These are phyloP conservation scores for Lichtheimia ornata DNA, from an alignment of 371 early-diverging fungal genomes.

Conservation along the genomic window DNA sequence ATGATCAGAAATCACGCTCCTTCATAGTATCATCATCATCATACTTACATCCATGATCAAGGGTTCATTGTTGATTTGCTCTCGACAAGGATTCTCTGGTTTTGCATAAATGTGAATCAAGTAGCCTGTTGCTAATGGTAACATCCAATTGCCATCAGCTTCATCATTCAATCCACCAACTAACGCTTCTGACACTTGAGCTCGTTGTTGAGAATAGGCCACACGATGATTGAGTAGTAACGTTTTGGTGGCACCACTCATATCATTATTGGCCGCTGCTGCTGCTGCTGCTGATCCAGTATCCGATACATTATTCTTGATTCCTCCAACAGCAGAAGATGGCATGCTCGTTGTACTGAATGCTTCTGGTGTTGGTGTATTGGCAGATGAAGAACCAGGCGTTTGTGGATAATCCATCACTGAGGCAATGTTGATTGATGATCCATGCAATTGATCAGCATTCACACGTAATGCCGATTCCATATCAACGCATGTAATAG, in stretches of 20 bases:
- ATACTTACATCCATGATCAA: slow-evolving; percentile 43
- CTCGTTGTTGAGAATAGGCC: slow-evolving; percentile 48
- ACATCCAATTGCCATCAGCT: slow-evolving; percentile 45
- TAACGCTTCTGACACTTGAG: slow-evolving; percentile 30
- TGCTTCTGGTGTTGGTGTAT: slow-evolving; percentile 28
- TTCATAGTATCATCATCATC: too few species aligned
- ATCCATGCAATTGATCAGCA: slow-evolving; percentile 1
- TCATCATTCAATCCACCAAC: slow-evolving; percentile 8
- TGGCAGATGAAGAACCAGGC: slow-evolving; percentile 22
- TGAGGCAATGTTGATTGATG: slow-evolving; percentile 14
- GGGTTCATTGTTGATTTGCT: slow-evolving; percentile 46
- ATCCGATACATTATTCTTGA: not conserved
- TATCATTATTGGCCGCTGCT: slow-evolving; percentile 2
- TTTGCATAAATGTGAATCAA: slow-evolving; percentile 27
- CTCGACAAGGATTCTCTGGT: slow-evolving; percentile 11
- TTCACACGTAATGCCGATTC: slow-evolving; percentile 48
- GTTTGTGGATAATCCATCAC: slow-evolving; percentile 24
- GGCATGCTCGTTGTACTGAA: slow-evolving; percentile 23
- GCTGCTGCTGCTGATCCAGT: slow-evolving; percentile 8
- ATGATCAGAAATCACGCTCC: not conserved
- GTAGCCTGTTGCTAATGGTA: slow-evolving; percentile 63
- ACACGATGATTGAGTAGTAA: slow-evolving; percentile 60
- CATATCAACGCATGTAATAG: slow-evolving; percentile 53
- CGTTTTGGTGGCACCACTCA: slow-evolving; percentile 43
- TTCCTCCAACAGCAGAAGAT: not conserved